These are phyloP conservation scores for Cucumis hystrix DNA, from an alignment of 306 rosid genomes.

Conservation along the genomic window DNA sequence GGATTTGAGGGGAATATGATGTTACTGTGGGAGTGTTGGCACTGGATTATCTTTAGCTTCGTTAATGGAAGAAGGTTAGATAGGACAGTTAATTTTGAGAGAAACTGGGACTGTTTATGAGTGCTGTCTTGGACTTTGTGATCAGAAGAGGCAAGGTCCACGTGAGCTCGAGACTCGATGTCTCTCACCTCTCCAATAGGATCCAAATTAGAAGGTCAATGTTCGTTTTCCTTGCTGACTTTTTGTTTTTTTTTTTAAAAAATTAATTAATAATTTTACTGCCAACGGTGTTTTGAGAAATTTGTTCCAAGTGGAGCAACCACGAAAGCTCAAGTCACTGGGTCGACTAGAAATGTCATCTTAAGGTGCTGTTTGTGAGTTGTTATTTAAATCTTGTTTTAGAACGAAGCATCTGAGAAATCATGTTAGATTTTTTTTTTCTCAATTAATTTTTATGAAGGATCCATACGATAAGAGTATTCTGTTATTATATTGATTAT, in stretches of 20 bases:
- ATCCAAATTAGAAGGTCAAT: neutral
- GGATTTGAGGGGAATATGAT: neutral
- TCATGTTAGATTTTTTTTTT: neutral
- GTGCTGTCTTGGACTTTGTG: neutral
- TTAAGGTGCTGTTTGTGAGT: neutral
- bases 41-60: neutral
- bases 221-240: neutral
- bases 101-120: neutral
- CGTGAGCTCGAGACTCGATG: conserved; percentile 9
- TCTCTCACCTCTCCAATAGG: neutral
- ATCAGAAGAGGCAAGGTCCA: conserved; percentile 1
- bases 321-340: neutral
- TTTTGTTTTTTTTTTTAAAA: too few species aligned
- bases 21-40: conserved; percentile 3
- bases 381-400: neutral
- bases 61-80: neutral
- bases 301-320: neutral
- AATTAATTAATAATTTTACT: neutral
- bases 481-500: neutral
- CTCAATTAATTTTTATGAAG: neutral
- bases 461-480: neutral
- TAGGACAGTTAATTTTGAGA: neutral
- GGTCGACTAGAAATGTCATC: neutral
- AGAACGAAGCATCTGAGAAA: neutral
- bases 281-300: neutral